A percentile compares a stretch with the other conserved stretches of the same genome.
Conservation (phyloP, 805 yeast species). For the Pichia thaimueangensis region DNA sequence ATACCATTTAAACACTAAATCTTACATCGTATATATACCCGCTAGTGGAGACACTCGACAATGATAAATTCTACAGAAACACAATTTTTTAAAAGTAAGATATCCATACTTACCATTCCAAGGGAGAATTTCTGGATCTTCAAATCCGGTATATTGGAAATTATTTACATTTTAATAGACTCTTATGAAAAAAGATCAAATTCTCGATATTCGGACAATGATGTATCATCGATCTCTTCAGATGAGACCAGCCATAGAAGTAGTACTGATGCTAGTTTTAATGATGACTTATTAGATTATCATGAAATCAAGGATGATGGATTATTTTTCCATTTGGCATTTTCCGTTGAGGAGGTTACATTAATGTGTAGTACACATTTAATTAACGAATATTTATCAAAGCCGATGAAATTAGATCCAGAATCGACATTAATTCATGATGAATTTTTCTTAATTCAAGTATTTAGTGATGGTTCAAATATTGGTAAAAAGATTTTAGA, state of each 20-base stretch:
- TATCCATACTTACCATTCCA: constrained; percentile 49
- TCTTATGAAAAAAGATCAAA: constrained; percentile 17
- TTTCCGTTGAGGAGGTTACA: constrained; percentile 58
- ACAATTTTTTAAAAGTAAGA: constrained; percentile 13
- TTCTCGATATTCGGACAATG: constrained; percentile 8
- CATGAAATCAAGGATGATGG: constrained; percentile 33
- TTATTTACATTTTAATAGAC: constrained; percentile 35
- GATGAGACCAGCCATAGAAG: constrained; percentile 3
- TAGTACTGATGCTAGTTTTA: not conserved
- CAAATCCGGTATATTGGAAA: constrained; percentile 42
- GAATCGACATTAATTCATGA: constrained; percentile 37
- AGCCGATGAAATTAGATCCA: constrained; percentile 33
- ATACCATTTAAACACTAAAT: too few relatives aligned
- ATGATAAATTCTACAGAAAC: constrained; percentile 9
- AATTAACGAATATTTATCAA: constrained; percentile 34
- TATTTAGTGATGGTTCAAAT: constrained; percentile 53
- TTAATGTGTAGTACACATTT: constrained; percentile 42
- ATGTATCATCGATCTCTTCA: constrained; percentile 13
- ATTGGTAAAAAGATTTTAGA: constrained; percentile 50
- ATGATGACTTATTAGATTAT: too few relatives aligned
- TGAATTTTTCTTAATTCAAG: constrained; percentile 46
- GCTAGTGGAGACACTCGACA: too few relatives aligned
- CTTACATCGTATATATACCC: not conserved
- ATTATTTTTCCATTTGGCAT: constrained; percentile 52
- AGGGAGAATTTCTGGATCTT: constrained; percentile 49